phyloP scores from a whole-genome alignment of 2,329 filamentous ascomycete species.

The Claviceps quebecensis region DNA sequence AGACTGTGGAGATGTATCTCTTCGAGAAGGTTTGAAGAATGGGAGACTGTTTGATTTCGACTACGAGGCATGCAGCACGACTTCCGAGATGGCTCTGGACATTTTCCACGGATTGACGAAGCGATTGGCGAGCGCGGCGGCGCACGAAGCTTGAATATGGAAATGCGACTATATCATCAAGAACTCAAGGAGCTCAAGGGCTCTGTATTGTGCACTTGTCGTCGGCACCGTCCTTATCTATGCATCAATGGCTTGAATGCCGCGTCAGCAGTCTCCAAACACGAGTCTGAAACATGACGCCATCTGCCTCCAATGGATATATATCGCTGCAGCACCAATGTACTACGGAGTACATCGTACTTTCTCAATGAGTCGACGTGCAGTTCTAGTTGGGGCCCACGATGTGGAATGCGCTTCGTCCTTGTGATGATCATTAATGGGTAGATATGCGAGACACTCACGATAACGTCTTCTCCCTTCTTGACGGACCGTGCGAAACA shows the following conservation, averaged over 20 bases:
- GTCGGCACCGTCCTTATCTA: too few species aligned
- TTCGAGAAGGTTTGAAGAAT: conserved; percentile 23
- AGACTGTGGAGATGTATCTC: conserved; percentile 38
- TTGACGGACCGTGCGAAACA: too few species aligned
- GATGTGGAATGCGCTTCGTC: too few species aligned
- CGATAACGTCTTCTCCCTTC: too few species aligned
- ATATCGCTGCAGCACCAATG: neutral
- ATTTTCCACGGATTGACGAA: neutral
- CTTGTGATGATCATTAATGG: too few species aligned
- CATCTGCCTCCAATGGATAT: neutral
- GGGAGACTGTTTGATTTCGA: neutral
- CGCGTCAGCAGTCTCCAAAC: neutral
- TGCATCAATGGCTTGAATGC: neutral
- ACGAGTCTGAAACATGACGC: neutral
- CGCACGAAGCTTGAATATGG: neutral
- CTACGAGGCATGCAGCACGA: neutral
- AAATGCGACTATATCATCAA: neutral
- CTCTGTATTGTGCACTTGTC: neutral
- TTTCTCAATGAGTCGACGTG: neutral
- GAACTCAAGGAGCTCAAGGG: neutral
- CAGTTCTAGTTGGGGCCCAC: too few species aligned
- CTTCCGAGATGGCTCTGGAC: neutral
- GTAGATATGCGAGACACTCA: too few species aligned
- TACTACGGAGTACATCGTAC: neutral
- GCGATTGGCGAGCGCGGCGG: too few species aligned